Evolutionary conservation across 371 early-diverging fungal species (phyloP).

Genomic region (Apophysomyces elegans): DNA sequence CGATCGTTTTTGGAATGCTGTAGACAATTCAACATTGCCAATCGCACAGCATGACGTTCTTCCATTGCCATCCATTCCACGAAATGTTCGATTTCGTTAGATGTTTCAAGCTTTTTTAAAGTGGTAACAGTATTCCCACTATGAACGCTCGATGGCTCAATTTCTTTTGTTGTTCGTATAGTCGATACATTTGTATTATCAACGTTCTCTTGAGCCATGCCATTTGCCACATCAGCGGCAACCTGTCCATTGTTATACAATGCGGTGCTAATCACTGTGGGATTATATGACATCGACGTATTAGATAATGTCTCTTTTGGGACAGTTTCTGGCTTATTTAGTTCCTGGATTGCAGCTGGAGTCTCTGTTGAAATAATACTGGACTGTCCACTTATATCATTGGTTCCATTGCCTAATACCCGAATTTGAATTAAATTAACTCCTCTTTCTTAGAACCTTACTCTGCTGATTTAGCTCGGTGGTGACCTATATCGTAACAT

Average conservation of each 20-base stretch:
- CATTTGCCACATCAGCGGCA: background rate
- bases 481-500: background rate
- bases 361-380: background rate
- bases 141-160: background rate
- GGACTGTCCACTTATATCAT: background rate
- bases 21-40: background rate
- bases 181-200: background rate
- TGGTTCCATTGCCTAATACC: background rate
- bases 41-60: background rate
- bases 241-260: background rate
- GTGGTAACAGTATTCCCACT: background rate
- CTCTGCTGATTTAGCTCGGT: background rate
- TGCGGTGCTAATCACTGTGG: background rate
- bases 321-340: background rate
- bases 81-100: constrained; percentile 1
- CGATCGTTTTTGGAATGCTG: background rate
- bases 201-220: background rate
- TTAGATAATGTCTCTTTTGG: background rate
- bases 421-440: background rate
- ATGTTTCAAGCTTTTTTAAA: background rate
- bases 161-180: background rate
- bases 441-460: background rate
- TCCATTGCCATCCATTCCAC: constrained; percentile 9
- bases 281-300: background rate
- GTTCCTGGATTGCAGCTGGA: constrained; percentile 1